phyloP scores from a whole-genome alignment of 768 basidiomycete genomes.

The Termitomyces sp. region DNA sequence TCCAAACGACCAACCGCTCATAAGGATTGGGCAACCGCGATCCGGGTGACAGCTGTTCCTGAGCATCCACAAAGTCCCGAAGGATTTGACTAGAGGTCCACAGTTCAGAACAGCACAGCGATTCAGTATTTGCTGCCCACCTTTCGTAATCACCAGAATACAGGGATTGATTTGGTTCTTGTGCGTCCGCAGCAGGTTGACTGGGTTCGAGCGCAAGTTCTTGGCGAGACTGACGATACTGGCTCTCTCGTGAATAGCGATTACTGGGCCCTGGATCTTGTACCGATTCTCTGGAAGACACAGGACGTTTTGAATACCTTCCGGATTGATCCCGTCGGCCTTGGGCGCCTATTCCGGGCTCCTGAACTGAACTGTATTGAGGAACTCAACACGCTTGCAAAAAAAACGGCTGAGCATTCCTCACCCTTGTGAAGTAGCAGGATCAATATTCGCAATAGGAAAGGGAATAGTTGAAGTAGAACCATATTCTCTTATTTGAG shows the following conservation, averaged over 20 bases:
- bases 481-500: not conserved
- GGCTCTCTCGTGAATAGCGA: not conserved
- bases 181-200: not conserved
- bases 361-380: not conserved
- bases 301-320: not conserved
- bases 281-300: not conserved
- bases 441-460: not conserved
- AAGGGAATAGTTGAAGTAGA: not conserved
- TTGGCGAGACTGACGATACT: not conserved
- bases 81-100: constrained; percentile 1
- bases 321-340: not conserved
- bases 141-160: constrained; percentile 6
- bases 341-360: not conserved
- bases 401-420: not conserved
- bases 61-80: constrained; percentile 3
- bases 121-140: not conserved
- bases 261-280: not conserved
- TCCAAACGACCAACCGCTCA: not conserved
- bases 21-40: not conserved
- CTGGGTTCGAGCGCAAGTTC: not conserved
- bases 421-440: not conserved
- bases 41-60: not conserved
- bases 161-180: not conserved
- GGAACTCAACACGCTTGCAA: not conserved
- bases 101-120: not conserved